Evolutionary conservation across 1,284 basidiomycete genomes (phyloP).

Genomic region (Ustilago trichophora): DNA sequence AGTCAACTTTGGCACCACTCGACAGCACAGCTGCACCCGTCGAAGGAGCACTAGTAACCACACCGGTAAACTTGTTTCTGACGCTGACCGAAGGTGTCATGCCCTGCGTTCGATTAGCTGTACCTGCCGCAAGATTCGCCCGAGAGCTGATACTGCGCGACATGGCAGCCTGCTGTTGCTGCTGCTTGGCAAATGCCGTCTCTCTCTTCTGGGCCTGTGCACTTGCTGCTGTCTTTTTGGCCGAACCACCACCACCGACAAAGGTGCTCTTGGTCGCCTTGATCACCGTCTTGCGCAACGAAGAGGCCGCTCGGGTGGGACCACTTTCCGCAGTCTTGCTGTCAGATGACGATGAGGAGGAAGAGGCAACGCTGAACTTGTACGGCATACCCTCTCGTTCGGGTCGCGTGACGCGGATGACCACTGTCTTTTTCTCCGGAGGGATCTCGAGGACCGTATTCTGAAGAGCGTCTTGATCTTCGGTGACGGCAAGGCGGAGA

Average conservation of each 20-base stretch:
- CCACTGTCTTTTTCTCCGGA: constrained; percentile 28
- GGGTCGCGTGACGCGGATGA: constrained; percentile 31
- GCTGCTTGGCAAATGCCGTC: constrained; percentile 20
- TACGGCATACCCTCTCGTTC: constrained; percentile 39
- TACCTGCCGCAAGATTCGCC: constrained; percentile 3
- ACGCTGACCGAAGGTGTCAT: constrained; percentile 7
- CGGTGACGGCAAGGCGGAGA: constrained; percentile 31
- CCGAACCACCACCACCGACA: constrained; percentile 3
- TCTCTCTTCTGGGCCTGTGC: constrained; percentile 21
- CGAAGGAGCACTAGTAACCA: too few relatives aligned
- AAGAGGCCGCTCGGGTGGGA: constrained; percentile 8
- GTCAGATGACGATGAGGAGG: too few relatives aligned
- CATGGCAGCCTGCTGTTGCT: constrained; percentile 29
- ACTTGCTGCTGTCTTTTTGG: constrained; percentile 19
- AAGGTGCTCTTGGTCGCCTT: constrained; percentile 38
- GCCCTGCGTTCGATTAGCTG: too few relatives aligned
- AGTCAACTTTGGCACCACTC: not conserved
- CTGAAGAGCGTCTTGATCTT: constrained; percentile 26
- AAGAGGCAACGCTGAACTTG: constrained; percentile 32
- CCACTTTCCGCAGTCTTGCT: not conserved
- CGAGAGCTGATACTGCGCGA: constrained; percentile 26
- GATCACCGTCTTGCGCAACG: constrained; percentile 39
- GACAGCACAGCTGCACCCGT: too few relatives aligned
- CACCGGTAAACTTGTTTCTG: constrained; percentile 33
- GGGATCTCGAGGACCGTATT: constrained; percentile 37